Conservation (phyloP, 495 filamentous ascomycete genomes). For the Letharia lupina region DNA sequence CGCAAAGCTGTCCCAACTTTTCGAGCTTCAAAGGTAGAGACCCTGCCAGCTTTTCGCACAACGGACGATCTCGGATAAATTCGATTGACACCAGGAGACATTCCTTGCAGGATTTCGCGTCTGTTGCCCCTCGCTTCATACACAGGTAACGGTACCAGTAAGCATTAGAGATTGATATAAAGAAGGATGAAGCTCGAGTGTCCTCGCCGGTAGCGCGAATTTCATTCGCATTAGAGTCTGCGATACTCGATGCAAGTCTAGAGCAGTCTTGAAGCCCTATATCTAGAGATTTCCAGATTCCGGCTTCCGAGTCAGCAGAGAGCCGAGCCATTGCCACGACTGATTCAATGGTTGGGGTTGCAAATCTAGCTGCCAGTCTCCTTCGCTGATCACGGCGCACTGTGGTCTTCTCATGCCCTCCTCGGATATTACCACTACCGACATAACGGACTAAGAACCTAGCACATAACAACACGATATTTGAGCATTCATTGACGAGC, state of each 20-base stretch:
- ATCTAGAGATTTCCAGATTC: slow-evolving; percentile 34
- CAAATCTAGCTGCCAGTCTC: slow-evolving; percentile 37
- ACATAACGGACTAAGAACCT: slow-evolving; percentile 39
- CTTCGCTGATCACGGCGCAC: slow-evolving; percentile 49
- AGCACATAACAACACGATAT: slow-evolving; percentile 14
- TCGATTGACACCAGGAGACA: slow-evolving; percentile 44
- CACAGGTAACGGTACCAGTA: slow-evolving; percentile 61
- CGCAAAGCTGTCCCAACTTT: slow-evolving; percentile 40
- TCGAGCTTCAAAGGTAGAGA: slow-evolving; percentile 48
- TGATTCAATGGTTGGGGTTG: slow-evolving; percentile 47
- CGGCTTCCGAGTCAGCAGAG: slow-evolving; percentile 22
- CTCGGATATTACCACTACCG: slow-evolving; percentile 39
- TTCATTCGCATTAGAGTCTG: slow-evolving; percentile 26
- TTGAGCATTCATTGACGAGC: slow-evolving; percentile 11
- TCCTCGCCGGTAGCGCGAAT: slow-evolving; percentile 23
- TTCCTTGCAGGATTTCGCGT: slow-evolving; percentile 32
- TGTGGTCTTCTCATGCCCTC: slow-evolving; percentile 40
- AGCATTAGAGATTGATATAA: slow-evolving; percentile 64
- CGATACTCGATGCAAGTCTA: slow-evolving; percentile 42
- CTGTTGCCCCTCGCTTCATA: slow-evolving; percentile 36
- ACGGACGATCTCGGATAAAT: slow-evolving; percentile 34
- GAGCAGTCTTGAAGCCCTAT: slow-evolving; percentile 46
- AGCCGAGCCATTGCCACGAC: slow-evolving; percentile 43
- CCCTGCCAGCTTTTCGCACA: slow-evolving; percentile 37
- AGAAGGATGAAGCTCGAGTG: slow-evolving; percentile 14